These are phyloP conservation scores for Excoecaria cochinchinensis DNA, from an alignment of 345 rosid genomes.

Conservation along the genomic window DNA sequence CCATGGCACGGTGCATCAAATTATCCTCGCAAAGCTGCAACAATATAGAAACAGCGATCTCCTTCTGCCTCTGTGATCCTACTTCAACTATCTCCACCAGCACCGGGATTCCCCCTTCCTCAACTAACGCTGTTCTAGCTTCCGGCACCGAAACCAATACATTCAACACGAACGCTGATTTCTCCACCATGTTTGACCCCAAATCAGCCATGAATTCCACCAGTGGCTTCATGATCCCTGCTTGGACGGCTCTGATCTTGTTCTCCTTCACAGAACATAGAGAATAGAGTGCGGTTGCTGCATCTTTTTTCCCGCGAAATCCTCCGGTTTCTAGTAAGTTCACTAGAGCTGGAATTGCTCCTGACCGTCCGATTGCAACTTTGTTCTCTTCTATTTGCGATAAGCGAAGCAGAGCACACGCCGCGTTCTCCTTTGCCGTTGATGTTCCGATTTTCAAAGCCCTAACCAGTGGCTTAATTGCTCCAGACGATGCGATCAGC, in stretches of 20 bases:
- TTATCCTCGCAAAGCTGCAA: constrained; percentile 72
- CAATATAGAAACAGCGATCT: constrained; percentile 67
- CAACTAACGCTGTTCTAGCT: constrained; percentile 68
- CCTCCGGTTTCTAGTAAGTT: constrained; percentile 66
- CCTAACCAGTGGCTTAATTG: constrained; percentile 75
- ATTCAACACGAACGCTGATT: constrained; percentile 74
- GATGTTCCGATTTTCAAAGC: constrained; percentile 71
- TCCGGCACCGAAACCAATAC: constrained; percentile 55
- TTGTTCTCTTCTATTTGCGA: constrained; percentile 89
- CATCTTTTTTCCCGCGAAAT: constrained; percentile 84
- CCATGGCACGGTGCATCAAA: constrained; percentile 59
- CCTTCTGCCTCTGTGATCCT: constrained; percentile 87
- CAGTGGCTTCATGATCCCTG: constrained; percentile 76
- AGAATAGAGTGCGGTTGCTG: constrained; percentile 84
- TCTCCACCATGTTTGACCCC: constrained; percentile 94
- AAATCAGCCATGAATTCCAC: constrained; percentile 96
- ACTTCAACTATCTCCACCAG: constrained; percentile 84
- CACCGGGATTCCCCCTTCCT: constrained; percentile 90
- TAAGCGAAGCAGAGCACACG: constrained; percentile 84
- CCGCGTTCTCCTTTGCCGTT: constrained; percentile 84
- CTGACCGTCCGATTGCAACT: constrained; percentile 81
- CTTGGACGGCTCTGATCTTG: constrained; percentile 73
- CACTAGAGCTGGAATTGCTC: constrained; percentile 75
- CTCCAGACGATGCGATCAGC: constrained; percentile 71
- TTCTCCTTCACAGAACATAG: constrained; percentile 78